phyloP scores from a whole-genome alignment of 2,329 filamentous ascomycete genomes.

The Epichloe baconii region DNA sequence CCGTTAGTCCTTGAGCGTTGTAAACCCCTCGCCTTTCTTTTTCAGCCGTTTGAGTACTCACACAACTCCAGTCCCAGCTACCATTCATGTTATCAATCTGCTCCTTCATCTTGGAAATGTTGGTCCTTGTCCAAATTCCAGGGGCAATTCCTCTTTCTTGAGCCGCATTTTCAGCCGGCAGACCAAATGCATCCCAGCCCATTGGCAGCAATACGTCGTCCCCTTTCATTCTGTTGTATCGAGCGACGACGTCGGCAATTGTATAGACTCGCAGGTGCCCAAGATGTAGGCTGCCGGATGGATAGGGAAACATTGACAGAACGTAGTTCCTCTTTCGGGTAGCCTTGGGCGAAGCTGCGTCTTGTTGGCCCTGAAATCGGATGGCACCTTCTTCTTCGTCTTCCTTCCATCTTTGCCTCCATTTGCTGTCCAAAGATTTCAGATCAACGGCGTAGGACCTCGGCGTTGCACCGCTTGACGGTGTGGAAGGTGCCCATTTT shows the following conservation, averaged over 20 bases:
- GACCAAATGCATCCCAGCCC: constrained; percentile 86
- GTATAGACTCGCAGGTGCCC: constrained; percentile 83
- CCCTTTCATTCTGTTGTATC: constrained; percentile 64
- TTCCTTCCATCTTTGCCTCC: constrained; percentile 33
- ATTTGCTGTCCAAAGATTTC: constrained; percentile 33
- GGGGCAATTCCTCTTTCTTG: constrained; percentile 71
- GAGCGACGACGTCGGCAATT: constrained; percentile 73
- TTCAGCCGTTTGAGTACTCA: constrained; percentile 30
- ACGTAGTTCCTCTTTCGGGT: constrained; percentile 41
- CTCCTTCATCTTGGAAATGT: constrained; percentile 75
- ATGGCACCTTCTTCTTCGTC: constrained; percentile 10
- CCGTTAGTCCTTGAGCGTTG: not conserved
- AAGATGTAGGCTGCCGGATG: constrained; percentile 74
- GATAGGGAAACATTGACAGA: constrained; percentile 88
- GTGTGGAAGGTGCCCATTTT: not conserved
- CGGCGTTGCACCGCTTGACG: constrained; percentile 6
- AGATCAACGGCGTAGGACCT: constrained; percentile 34
- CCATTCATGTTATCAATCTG: constrained; percentile 71
- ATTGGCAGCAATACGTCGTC: constrained; percentile 73
- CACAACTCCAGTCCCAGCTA: constrained; percentile 70
- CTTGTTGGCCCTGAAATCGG: constrained; percentile 8
- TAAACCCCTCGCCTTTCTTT: not conserved
- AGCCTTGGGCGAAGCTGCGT: constrained; percentile 18
- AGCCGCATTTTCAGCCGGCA: constrained; percentile 85
- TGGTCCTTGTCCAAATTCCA: constrained; percentile 63